Evolutionary conservation across 768 basidiomycete species (phyloP).

Genomic region (Psilocybe tampanensis): DNA sequence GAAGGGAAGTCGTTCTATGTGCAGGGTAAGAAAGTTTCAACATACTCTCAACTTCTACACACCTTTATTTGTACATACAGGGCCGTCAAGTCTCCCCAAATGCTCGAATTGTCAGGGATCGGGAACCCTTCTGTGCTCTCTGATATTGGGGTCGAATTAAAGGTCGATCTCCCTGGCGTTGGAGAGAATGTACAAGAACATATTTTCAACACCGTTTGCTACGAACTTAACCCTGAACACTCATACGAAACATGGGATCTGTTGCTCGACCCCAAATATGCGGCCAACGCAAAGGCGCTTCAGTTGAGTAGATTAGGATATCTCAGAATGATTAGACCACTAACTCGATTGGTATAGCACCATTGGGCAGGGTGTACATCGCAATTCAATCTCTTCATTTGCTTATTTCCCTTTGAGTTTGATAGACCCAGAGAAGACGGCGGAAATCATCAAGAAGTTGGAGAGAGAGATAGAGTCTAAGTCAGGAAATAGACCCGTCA

Average conservation of each 20-base stretch:
- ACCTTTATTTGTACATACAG: neutral
- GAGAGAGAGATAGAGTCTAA: conserved; percentile 26
- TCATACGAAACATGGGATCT: conserved; percentile 40
- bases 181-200: conserved; percentile 45
- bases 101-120: conserved; percentile 57
- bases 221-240: conserved; percentile 8
- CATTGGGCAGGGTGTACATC: conserved; percentile 25
- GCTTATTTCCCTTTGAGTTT: conserved; percentile 29
- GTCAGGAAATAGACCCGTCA: conserved; percentile 13
- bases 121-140: conserved; percentile 53
- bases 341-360: conserved; percentile 15
- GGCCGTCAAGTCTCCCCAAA: conserved; percentile 41
- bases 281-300: conserved; percentile 35
- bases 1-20: conserved; percentile 4
- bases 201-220: neutral
- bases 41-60: neutral
- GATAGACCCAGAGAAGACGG: conserved; percentile 15
- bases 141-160: conserved; percentile 41
- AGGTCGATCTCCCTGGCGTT: conserved; percentile 55
- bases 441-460: conserved; percentile 19
- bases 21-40: conserved; percentile 13
- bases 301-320: conserved; percentile 2
- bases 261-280: conserved; percentile 41
- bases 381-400: conserved; percentile 27
- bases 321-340: neutral